Base-by-base conservation (phyloP, 306 rosid genomes). In the Pterocarpus santalinus region DNA sequence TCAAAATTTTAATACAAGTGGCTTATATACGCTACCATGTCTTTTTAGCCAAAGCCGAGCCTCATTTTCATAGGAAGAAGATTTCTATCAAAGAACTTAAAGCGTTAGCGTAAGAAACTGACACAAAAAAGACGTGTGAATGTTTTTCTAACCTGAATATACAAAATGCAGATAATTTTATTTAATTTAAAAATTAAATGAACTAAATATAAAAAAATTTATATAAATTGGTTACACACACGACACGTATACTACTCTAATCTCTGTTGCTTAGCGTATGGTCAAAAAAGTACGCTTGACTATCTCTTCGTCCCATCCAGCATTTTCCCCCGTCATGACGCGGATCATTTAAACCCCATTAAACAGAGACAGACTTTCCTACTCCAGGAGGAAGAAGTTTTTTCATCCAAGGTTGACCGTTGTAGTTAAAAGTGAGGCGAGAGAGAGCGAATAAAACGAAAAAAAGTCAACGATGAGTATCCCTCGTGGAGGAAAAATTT, bases 261-360 rank as follows among this genome's bases (percentile, higher is more conserved):
- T 22, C 15, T 11, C 17, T 39, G 5, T 7, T 11, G 53, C 22
- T 36, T 11, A 28, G 5, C 16, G 7, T 0, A 5, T 5, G 53
- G 81, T 77, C 65, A 77, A 77, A 17, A 52, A 77, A 36, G 53
- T 65, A 3, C 65, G 44, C 56, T 58, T 51, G 60, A 65, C 61
- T 30, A 35, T 74, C n/a, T 0, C 28, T 3, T 56, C 22, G 5
- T 15, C 58, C 2, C 35, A 16, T 2, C 41, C 38, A n/a, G 28
- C 28, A 22, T 22, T 22, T 22, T 15, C 15, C 36, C 0, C 57
- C 28, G 8, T 8, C 17, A 1, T 58, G 30, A 22, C 36, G 34
- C 35, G 34, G 0, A 57, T 0, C 72, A 55, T n/a, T 5, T 12
- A 14, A 14, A 52, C 17, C 17, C 58, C 22, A 3, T 15, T 52